Percentiles rank a stretch among this genome's conserved stretches.
These are phyloP conservation scores for Rhododendron griersonianum DNA, from an alignment of 148 eudicot genomes.

Conservation along the genomic window DNA sequence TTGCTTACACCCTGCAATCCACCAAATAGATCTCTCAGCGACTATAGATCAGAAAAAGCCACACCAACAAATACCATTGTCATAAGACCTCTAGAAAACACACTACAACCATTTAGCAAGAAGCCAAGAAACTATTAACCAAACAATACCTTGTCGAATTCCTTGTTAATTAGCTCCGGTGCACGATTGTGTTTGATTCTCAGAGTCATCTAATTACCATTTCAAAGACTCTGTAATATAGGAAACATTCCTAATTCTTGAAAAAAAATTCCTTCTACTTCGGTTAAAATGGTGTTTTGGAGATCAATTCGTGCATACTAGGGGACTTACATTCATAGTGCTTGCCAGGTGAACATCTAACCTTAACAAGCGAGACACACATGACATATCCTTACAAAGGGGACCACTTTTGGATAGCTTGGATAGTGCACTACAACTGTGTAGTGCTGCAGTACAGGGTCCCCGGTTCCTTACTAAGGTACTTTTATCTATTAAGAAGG, in stretches of 20 bases:
- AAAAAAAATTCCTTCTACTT: background rate
- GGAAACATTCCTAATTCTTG: background rate
- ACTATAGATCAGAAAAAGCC: background rate
- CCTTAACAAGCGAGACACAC: background rate
- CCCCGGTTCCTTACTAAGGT: background rate
- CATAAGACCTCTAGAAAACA: background rate
- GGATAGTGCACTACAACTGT: background rate
- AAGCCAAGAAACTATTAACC: background rate
- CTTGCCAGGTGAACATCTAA: background rate
- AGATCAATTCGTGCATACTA: background rate
- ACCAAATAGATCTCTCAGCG: background rate
- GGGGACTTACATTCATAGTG: background rate
- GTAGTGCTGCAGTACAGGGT: background rate
- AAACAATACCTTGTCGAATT: background rate
- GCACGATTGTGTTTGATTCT: background rate
- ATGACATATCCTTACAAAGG: background rate
- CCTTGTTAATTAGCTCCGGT: background rate
- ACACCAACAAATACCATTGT: background rate
- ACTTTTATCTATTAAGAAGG: too few species aligned
- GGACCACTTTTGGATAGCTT: background rate
- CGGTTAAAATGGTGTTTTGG: background rate
- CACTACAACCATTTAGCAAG: background rate
- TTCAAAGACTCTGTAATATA: background rate
- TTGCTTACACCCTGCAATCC: slow-evolving; percentile 73
- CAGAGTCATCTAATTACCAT: background rate